phyloP scores from a whole-genome alignment of 805 yeast genomes.

The Cyberlindnera americana region DNA sequence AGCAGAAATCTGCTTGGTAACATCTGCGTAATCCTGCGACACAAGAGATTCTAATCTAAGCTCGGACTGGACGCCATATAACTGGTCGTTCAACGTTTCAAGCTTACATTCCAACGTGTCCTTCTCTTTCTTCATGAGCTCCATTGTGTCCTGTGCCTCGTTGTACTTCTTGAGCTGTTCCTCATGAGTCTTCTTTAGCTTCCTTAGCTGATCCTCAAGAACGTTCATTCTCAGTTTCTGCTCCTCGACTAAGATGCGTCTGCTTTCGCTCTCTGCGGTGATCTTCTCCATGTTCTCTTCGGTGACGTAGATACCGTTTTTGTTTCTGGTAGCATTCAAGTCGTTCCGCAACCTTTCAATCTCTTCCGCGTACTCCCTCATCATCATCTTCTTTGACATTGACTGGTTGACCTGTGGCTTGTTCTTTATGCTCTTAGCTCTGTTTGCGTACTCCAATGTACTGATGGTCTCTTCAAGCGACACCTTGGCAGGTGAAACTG shows the following conservation, averaged over 20 bases:
- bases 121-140: conserved; percentile 15
- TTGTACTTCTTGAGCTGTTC: conserved; percentile 29
- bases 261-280: conserved; percentile 44
- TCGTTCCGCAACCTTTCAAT: conserved; percentile 57
- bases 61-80: conserved; percentile 13
- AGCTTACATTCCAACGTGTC: conserved; percentile 10
- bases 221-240: conserved; percentile 45
- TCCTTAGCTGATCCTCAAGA: conserved; percentile 44
- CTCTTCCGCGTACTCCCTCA: conserved; percentile 52
- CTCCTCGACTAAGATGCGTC: conserved; percentile 46
- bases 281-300: conserved; percentile 44
- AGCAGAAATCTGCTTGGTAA: conserved; percentile 20
- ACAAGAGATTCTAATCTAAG: conserved; percentile 18
- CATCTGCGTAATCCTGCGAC: conserved; percentile 17
- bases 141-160: conserved; percentile 13
- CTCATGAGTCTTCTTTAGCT: conserved; percentile 39
- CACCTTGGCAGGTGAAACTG: conserved; percentile 72
- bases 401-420: conserved; percentile 60
- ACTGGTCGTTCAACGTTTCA: conserved; percentile 1
- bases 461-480: conserved; percentile 74
- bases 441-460: conserved; percentile 78
- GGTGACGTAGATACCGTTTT: conserved; percentile 65
- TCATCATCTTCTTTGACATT: conserved; percentile 53
- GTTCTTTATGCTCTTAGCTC: conserved; percentile 73
- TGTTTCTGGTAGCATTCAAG: conserved; percentile 56